Base-by-base conservation (phyloP, 371 early-diverging fungal genomes). In the Rhizopus stolonifer region DNA sequence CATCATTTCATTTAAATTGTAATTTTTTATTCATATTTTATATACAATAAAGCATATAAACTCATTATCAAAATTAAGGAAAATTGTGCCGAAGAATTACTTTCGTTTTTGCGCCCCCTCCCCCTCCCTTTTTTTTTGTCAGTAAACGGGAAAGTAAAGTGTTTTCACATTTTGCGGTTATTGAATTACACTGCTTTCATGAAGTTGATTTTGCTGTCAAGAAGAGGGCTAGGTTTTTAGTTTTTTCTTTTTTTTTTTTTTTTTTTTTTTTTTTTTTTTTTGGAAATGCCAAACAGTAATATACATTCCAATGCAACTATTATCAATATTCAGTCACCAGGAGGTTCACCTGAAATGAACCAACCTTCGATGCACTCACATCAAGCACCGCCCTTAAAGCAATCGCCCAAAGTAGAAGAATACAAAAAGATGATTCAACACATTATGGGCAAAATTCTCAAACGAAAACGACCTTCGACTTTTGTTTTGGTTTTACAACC, bases 391-490 rank as follows among this genome's bases (percentile, higher is more conserved):
- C 42, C 46, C 1, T 10, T 38, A 14, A 56, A 55, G 14, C 56
- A 54, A 15, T 64, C 72, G 10, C 77, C 71, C 17, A 71, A 73
- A 39, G 61, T 68, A 13, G 66, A 77, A 24, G 74, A 71, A 18
- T 69, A 65, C 21, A 56, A 62, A 24, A 78, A 74, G 32, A 65
- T 70, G 52, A 70, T 78, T 40, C 70, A 65, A 17, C 69, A 61
- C 21, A 72, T 72, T 39, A 45, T 70, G 22, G 39, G 42, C 14
- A 74, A 74, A 24, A 56, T 78, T 29, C 18, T 58, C 2, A 78
- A 74, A 62, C 51, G 79, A 40, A 70, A 74, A 25, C 55, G 68
- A 34, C 79, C 78, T 0, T 67, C 74, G 14, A 53, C 69, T 15
- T 56, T 67, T 2, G 38, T 70, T 8, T 40, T 71, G 14, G 55